Conservation (phyloP, 2,329 filamentous ascomycete species). For the Didymella arachidicola region DNA sequence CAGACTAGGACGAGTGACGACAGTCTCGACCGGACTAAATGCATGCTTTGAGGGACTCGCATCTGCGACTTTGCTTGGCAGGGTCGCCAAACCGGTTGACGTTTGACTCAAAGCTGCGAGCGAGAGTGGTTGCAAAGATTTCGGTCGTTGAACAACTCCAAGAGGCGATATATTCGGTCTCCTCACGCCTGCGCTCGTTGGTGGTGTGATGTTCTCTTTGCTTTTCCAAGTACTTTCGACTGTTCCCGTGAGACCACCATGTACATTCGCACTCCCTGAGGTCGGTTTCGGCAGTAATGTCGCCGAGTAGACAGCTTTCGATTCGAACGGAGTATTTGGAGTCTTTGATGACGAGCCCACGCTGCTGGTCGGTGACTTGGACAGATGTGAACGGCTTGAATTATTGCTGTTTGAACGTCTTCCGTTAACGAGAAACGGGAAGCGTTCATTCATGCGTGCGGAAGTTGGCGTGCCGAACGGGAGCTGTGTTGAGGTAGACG, state of each 20-base stretch:
- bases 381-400: constrained; percentile 27
- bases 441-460: constrained; percentile 56
- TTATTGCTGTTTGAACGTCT: constrained; percentile 41
- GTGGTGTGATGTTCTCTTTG: constrained; percentile 40
- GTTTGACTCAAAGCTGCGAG: constrained; percentile 22
- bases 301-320: constrained; percentile 33
- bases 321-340: constrained; percentile 21
- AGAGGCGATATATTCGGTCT: constrained; percentile 6
- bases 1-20: constrained; percentile 25
- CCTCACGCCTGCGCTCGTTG: constrained; percentile 3
- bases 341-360: constrained; percentile 23
- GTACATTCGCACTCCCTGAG: constrained; percentile 13
- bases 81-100: constrained; percentile 24
- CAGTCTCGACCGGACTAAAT: constrained; percentile 5
- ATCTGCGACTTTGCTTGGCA: constrained; percentile 23
- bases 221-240: constrained; percentile 5
- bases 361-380: constrained; percentile 28
- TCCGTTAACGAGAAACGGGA: constrained; percentile 51
- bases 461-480: constrained; percentile 33
- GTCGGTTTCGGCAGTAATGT: constrained; percentile 25
- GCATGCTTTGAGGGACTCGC: constrained; percentile 2
- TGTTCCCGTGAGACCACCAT: constrained; percentile 17
- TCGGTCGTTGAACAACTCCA: constrained; percentile 17
- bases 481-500: constrained; percentile 20
- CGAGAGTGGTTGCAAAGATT: constrained; percentile 31